phyloP scores from a whole-genome alignment of 1,139 yeast genomes.

The Zygoascus sp. region DNA sequence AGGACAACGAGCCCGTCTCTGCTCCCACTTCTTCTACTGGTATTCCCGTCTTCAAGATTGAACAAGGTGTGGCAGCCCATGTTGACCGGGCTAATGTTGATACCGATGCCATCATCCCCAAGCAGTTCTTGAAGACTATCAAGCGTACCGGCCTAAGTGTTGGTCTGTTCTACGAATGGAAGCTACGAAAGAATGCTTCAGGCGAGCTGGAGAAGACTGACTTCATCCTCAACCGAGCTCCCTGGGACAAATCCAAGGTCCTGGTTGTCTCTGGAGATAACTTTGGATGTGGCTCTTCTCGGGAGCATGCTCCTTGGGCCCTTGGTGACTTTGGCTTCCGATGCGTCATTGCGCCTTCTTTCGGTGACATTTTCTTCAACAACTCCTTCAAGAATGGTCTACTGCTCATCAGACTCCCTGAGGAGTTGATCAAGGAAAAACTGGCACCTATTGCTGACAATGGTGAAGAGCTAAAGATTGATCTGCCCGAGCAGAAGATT shows the following conservation, averaged over 20 bases:
- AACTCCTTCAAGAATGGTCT: conserved; percentile 94
- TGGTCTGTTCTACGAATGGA: conserved; percentile 87
- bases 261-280: conserved; percentile 92
- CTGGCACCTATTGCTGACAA: conserved; percentile 73
- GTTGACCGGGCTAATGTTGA: conserved; percentile 92
- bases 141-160: conserved; percentile 88
- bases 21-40: conserved; percentile 44
- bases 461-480: conserved; percentile 70
- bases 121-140: conserved; percentile 94
- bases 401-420: conserved; percentile 83
- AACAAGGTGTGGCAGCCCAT: conserved; percentile 89
- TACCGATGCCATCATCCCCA: conserved; percentile 97
- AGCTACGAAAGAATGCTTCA: conserved; percentile 62
- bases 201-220: conserved; percentile 83
- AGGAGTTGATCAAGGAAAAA: conserved; percentile 62
- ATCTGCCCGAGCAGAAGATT: conserved; percentile 81
- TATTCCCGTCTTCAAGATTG: conserved; percentile 68
- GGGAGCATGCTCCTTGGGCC: conserved; percentile 99
- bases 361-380: conserved; percentile 96
- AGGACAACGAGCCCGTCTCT: conserved; percentile 34
- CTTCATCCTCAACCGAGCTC: conserved; percentile 79
- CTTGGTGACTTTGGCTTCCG: conserved; percentile 94
- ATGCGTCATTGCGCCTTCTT: conserved; percentile 94
- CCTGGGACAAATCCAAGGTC: conserved; percentile 74
- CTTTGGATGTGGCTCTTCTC: conserved; percentile 97